Base-by-base conservation (phyloP, 2,329 filamentous ascomycete genomes). In the Pseudocercospora ulei region DNA sequence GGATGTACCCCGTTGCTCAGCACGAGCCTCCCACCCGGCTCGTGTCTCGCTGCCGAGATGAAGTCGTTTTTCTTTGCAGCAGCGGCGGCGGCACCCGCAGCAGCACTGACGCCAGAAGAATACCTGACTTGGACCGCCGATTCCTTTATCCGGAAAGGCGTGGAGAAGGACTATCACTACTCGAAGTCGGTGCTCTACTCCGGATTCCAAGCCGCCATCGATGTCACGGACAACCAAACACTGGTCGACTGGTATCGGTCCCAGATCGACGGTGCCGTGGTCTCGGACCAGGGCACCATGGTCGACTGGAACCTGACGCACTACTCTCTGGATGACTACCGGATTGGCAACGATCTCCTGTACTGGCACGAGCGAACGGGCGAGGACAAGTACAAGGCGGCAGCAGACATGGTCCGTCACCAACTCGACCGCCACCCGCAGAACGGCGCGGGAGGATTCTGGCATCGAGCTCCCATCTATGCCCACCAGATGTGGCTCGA, bases 401-500 rank as follows among this genome's bases (percentile, higher is more conserved):
- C 45, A 38, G 55, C 47, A 11, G 26, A 16, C 7, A 27, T 35
- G 23, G 47, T 62, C 5, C 38, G 51, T 1, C 12, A 35, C 6
- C 56, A 55, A 27, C 35, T 60, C 1, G 50, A 54, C 25, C 33
- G 50, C n/a, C 58, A 62, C 33, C 46, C 48, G 3, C 48, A 48
- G 3, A 60, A 55, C 27, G 20, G 27, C 2, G 41, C 52, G 17
- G 52, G 47, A 2, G 56, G 56, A 1, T 48, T 59, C 23, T 56
- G 49, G 50, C 60, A 62, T 68, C 2, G 24, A 30, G 56, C 50
- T 22, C 44, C 48, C 7, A 48, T 53, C 18, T 72, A 72, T 45
- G 65, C 67, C 0, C 51, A 70, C 34, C 69, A 67, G 63, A 68
- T 66, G 52, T 72, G 71, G 49, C 60, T 71, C 3, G 70, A 73